Conservation (phyloP, 441 rosid genomes). For the Flueggea neowawraea region DNA sequence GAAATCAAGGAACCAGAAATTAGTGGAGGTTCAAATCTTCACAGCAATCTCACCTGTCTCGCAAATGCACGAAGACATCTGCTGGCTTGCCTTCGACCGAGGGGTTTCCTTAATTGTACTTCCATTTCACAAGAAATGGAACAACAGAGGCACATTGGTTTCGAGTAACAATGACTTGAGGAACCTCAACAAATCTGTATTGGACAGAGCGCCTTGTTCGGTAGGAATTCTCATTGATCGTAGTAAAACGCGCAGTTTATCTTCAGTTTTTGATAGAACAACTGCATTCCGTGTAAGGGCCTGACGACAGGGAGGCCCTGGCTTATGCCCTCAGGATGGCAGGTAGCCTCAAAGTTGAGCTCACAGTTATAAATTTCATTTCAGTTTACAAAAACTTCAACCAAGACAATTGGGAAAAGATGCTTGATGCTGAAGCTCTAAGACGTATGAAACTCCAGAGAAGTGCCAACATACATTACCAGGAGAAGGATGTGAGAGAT, state of each 20-base stretch:
- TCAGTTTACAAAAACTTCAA: neutral
- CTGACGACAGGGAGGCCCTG: conserved; percentile 47
- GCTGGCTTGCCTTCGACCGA: conserved; percentile 35
- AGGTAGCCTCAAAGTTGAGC: conserved; percentile 10
- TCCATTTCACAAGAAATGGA: conserved; percentile 46
- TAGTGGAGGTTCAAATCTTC: conserved; percentile 21
- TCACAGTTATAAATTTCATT: conserved; percentile 20
- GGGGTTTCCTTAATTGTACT: conserved; percentile 26
- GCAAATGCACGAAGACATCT: conserved; percentile 43
- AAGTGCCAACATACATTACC: conserved; percentile 6
- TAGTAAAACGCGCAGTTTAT: conserved; percentile 10
- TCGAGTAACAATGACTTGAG: conserved; percentile 21
- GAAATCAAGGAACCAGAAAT: conserved; percentile 6
- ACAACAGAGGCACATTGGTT: conserved; percentile 16
- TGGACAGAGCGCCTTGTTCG: conserved; percentile 40
- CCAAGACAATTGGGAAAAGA: conserved; percentile 13
- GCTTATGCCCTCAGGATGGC: conserved; percentile 40
- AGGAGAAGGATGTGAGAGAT: conserved; percentile 26
- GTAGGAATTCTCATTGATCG: conserved; percentile 38
- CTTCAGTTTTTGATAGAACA: conserved; percentile 12
- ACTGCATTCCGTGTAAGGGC: conserved; percentile 21
- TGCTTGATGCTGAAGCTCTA: conserved; percentile 10
- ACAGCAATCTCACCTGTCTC: conserved; percentile 35
- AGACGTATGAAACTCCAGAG: conserved; percentile 14
- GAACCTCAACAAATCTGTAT: conserved; percentile 27